Evolutionary conservation across 106 monocot genomes (phyloP).

Genomic region (Iris macrosiphon): DNA sequence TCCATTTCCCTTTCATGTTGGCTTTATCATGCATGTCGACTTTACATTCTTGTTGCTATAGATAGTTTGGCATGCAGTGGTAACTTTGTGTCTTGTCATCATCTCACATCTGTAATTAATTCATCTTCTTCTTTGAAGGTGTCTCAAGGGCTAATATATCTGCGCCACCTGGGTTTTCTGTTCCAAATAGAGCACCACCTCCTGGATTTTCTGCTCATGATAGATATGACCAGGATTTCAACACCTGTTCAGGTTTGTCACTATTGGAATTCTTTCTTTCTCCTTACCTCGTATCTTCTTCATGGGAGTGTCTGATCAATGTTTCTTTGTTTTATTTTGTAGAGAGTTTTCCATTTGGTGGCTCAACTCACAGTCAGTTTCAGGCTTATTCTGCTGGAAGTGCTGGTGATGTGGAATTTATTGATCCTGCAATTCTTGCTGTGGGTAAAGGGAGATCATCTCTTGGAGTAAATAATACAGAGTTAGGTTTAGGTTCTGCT

Average conservation of each 20-base stretch:
- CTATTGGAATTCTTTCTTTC: not conserved
- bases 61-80: too few relatives aligned
- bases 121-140: slow-evolving; percentile 29
- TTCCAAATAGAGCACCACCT: slow-evolving; percentile 62
- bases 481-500: slow-evolving; percentile 23
- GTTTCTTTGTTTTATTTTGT: slow-evolving; percentile 3
- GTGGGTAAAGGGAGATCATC: slow-evolving; percentile 71
- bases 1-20: too few relatives aligned
- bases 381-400: slow-evolving; percentile 35
- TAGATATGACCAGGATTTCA: slow-evolving; percentile 35
- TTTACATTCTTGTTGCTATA: too few relatives aligned
- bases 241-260: slow-evolving; percentile 40
- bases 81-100: too few relatives aligned
- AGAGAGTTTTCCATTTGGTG: slow-evolving; percentile 33
- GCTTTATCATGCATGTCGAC: too few relatives aligned
- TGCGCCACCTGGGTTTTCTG: slow-evolving; percentile 89
- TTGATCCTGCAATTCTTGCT: slow-evolving; percentile 93
- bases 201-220: slow-evolving; percentile 68
- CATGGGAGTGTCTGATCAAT: not conserved
- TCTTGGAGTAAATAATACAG: slow-evolving; percentile 35
- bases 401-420: slow-evolving; percentile 63
- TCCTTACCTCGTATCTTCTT: not conserved
- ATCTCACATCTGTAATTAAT: too few relatives aligned
- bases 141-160: slow-evolving; percentile 49
- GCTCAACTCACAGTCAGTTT: slow-evolving; percentile 29